These are phyloP conservation scores for Xanthoceras sorbifolium DNA, from an alignment of 345 rosid species.

Conservation along the genomic window DNA sequence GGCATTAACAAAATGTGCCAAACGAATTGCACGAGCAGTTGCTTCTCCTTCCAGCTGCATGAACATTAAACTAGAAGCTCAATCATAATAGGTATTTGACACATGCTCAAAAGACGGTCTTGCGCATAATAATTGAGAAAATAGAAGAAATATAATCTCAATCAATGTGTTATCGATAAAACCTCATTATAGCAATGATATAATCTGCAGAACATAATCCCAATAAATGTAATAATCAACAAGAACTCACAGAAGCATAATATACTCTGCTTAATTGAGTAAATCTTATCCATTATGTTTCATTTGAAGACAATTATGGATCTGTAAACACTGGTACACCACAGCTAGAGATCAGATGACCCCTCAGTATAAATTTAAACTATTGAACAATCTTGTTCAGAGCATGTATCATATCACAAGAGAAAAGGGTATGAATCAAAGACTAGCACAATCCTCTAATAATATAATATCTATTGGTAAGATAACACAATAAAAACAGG, in stretches of 20 bases:
- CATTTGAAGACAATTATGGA: neutral
- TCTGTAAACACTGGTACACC: neutral
- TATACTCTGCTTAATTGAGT: neutral
- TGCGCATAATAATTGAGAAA: neutral
- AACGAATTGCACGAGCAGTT: conserved; percentile 88
- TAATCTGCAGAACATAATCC: neutral
- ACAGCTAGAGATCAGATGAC: neutral
- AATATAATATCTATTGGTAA: neutral
- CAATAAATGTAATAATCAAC: neutral
- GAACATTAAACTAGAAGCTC: conserved; percentile 17
- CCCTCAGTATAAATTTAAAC: neutral
- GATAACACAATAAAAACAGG: neutral
- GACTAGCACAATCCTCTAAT: neutral
- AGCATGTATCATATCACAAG: neutral
- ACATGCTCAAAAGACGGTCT: neutral
- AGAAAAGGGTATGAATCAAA: too few relatives aligned
- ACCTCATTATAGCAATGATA: neutral
- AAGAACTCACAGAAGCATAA: neutral
- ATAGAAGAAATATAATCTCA: neutral
- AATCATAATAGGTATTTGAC: conserved; percentile 14
- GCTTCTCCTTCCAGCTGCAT: conserved; percentile 97
- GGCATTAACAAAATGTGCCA: conserved; percentile 86
- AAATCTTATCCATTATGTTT: neutral
- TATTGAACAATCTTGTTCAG: neutral
- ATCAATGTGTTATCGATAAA: neutral